A percentile compares a stretch with the other conserved stretches of the same genome.
phyloP scores from a whole-genome alignment of 2,329 filamentous ascomycete genomes.

The Neocucurbitaria cava region DNA sequence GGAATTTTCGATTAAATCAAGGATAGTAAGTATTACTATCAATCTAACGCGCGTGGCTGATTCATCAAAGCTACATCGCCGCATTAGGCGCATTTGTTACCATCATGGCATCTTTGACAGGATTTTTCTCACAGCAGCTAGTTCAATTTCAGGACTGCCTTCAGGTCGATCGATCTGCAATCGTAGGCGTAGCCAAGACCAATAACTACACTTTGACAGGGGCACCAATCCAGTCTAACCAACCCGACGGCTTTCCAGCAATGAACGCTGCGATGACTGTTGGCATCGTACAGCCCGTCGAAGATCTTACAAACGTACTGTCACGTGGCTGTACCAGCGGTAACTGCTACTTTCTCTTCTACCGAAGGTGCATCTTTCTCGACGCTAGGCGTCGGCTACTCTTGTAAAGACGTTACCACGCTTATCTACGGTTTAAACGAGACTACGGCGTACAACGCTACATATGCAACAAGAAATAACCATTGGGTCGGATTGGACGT shows the following conservation, averaged over 20 bases:
- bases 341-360: conserved; percentile 14
- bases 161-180: not conserved
- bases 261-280: conserved; percentile 7
- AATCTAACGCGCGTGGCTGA: not conserved
- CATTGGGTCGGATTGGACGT: no score
- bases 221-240: no score
- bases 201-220: no score
- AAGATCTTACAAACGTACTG: conserved; percentile 12
- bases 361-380: conserved; percentile 7
- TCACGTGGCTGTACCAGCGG: conserved; percentile 14
- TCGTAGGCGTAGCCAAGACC: conserved; percentile 1
- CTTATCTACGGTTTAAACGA: no score
- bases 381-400: conserved; percentile 7
- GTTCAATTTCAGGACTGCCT: conserved; percentile 10
- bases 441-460: no score
- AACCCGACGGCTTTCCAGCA: not conserved
- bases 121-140: conserved; percentile 15
- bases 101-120: conserved; percentile 7
- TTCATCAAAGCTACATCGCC: conserved; percentile 8
- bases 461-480: no score
- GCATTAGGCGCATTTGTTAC: conserved; percentile 11
- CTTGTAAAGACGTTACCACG: conserved; percentile 9
- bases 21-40: conserved; percentile 1
- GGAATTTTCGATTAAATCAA: not conserved
- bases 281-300: conserved; percentile 7